These are phyloP conservation scores for Penicillium lividum DNA, from an alignment of 495 filamentous ascomycete species.

Conservation along the genomic window DNA sequence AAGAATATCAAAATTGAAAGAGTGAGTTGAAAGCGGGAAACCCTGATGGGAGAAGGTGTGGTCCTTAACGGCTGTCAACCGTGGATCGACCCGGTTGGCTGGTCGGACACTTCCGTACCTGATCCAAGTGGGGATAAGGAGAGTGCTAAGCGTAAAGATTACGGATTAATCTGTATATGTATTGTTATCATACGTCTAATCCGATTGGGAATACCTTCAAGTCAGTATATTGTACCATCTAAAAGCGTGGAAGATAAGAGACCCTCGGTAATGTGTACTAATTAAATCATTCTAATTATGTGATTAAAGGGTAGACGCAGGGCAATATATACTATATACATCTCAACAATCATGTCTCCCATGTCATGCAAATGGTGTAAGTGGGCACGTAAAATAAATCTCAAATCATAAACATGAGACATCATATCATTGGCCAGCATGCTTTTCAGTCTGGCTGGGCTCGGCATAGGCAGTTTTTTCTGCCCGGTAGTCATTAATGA, in stretches of 20 bases:
- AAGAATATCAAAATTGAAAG: not conserved
- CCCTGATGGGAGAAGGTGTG: slow-evolving; percentile 13
- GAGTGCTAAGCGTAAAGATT: no score
- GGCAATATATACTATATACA: slow-evolving; percentile 28
- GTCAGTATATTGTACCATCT: no score
- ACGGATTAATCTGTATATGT: no score
- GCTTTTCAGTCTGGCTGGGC: slow-evolving; percentile 31
- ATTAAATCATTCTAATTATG: slow-evolving; percentile 12
- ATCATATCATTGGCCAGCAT: slow-evolving; percentile 14
- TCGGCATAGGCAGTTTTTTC: slow-evolving; percentile 33
- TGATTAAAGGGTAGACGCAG: slow-evolving; percentile 10
- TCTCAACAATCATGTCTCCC: slow-evolving; percentile 9
- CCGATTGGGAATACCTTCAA: no score
- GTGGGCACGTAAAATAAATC: not conserved
- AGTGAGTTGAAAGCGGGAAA: slow-evolving; percentile 4
- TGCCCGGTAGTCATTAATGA: slow-evolving; percentile 50
- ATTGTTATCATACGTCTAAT: no score
- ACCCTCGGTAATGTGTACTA: not conserved
- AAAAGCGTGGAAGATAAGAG: no score
- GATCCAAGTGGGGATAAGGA: not conserved
- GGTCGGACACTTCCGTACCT: no score
- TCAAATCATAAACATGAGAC: slow-evolving; percentile 11
- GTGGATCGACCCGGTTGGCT: slow-evolving; percentile 8
- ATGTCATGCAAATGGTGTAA: not conserved
- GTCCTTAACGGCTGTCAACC: slow-evolving; percentile 22